A percentile compares a stretch with the other conserved stretches of the same genome.
Conservation (phyloP, 2,329 filamentous ascomycete genomes). For the Coleophoma crateriformis region DNA sequence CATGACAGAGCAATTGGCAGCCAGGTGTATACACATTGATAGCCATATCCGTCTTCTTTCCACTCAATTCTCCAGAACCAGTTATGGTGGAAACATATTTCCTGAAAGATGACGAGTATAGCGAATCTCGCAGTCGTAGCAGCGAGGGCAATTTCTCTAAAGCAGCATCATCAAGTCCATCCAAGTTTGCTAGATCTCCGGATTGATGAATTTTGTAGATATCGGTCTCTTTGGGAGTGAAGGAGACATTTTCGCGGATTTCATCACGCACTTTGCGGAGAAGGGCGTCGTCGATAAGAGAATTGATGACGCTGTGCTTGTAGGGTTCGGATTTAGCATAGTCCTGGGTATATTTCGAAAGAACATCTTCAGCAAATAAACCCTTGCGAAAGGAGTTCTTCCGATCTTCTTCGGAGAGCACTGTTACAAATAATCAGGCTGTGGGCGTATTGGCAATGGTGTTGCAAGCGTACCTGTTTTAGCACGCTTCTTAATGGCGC, state of each 20-base stretch:
- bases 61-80: conserved; percentile 79
- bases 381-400: conserved; percentile 52
- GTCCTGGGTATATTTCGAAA: conserved; percentile 52
- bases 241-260: conserved; percentile 84
- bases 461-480: conserved; percentile 30
- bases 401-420: conserved; percentile 23
- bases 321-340: conserved; percentile 69
- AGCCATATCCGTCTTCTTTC: conserved; percentile 96
- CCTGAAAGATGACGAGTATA: conserved; percentile 88
- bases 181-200: conserved; percentile 92
- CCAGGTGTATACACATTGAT: conserved; percentile 98
- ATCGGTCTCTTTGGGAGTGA: conserved; percentile 97
- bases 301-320: conserved; percentile 85
- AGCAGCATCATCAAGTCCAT: conserved; percentile 83
- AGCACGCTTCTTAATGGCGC: conserved; percentile 45
- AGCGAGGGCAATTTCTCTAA: conserved; percentile 83
- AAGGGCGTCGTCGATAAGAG: conserved; percentile 73
- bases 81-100: conserved; percentile 85
- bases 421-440: conserved; percentile 15
- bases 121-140: conserved; percentile 84
- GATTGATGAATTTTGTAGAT: conserved; percentile 99
- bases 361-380: conserved; percentile 55
- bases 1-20: conserved; percentile 92
- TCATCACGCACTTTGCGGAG: conserved; percentile 83
- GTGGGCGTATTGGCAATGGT: conserved; percentile 6